Evolutionary conservation across 2,329 filamentous ascomycete genomes (phyloP).

Genomic region (Penicillium occitanis): DNA sequence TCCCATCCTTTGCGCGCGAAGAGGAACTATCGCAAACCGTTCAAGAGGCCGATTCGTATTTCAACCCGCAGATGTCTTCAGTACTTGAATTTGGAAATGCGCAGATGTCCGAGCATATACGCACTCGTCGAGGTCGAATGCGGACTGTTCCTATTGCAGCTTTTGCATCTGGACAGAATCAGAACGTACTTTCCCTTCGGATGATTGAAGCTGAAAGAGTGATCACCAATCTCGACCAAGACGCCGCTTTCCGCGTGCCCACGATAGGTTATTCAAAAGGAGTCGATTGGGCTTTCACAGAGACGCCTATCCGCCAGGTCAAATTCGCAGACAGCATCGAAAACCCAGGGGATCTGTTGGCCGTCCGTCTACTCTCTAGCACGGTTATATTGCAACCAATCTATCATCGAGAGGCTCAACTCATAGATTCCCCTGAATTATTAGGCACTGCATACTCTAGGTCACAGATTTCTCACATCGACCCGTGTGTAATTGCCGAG

Average conservation of each 20-base stretch:
- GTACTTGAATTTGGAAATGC: slow-evolving; percentile 55
- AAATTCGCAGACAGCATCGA: slow-evolving; percentile 48
- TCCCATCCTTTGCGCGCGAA: slow-evolving; percentile 31
- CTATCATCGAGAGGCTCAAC: slow-evolving; percentile 34
- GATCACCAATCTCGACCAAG: slow-evolving; percentile 36
- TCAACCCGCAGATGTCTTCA: slow-evolving; percentile 38
- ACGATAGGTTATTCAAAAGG: slow-evolving; percentile 45
- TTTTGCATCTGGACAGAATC: slow-evolving; percentile 44
- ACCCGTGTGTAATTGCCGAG: slow-evolving; percentile 49
- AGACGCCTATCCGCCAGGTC: slow-evolving; percentile 56
- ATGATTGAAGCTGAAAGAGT: slow-evolving; percentile 33
- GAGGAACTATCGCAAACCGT: slow-evolving; percentile 37
- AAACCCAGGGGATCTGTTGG: slow-evolving; percentile 39
- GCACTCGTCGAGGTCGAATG: slow-evolving; percentile 23
- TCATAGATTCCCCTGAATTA: slow-evolving; percentile 19
- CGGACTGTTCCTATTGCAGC: slow-evolving; percentile 40
- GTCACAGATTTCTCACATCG: slow-evolving; percentile 43
- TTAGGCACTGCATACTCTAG: slow-evolving; percentile 14
- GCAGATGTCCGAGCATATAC: slow-evolving; percentile 35
- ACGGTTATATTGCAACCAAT: slow-evolving; percentile 52
- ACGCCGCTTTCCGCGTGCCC: slow-evolving; percentile 31
- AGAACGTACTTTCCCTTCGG: slow-evolving; percentile 50
- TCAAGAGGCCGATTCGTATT: slow-evolving; percentile 30
- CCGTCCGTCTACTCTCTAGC: slow-evolving; percentile 48
- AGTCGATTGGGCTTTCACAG: slow-evolving; percentile 23